phyloP scores from a whole-genome alignment of 768 basidiomycete species.

The Lactarius sp. region DNA sequence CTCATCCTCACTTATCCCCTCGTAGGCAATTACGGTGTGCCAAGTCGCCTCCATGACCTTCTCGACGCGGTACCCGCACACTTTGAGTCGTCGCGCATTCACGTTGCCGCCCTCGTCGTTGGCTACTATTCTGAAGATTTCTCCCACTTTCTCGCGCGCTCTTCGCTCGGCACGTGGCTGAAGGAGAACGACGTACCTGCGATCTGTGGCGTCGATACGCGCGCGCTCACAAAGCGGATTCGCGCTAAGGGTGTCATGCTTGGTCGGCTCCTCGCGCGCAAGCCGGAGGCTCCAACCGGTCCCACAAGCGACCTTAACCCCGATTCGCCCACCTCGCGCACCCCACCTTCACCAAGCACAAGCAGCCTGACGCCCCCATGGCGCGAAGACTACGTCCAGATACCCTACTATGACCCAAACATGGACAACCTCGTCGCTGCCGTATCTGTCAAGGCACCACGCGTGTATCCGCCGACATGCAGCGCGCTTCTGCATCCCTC shows the following conservation, averaged over 20 bases:
- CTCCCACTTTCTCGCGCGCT: conserved; percentile 89
- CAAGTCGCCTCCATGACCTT: conserved; percentile 50
- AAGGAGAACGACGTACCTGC: conserved; percentile 94
- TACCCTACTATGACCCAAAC: conserved; percentile 88
- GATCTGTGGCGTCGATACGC: conserved; percentile 93
- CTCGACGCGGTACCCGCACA: conserved; percentile 59
- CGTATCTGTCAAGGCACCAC: conserved; percentile 71
- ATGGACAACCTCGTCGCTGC: conserved; percentile 83
- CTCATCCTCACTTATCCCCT: conserved; percentile 96
- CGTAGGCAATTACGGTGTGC: conserved; percentile 97
- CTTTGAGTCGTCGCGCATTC: conserved; percentile 95
- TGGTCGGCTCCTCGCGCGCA: conserved; percentile 72
- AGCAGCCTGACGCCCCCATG: conserved; percentile 41
- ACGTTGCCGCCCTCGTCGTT: conserved; percentile 86
- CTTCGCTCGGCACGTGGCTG: conserved; percentile 87
- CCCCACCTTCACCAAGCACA: conserved; percentile 47
- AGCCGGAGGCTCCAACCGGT: conserved; percentile 40
- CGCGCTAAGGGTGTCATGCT: conserved; percentile 93
- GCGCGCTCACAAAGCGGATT: conserved; percentile 93
- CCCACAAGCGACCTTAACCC: conserved; percentile 35
- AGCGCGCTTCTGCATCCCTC: conserved; percentile 65
- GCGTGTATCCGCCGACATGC: conserved; percentile 58
- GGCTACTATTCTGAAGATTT: conserved; percentile 93
- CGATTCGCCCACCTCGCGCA: conserved; percentile 41
- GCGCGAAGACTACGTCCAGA: conserved; percentile 77